Conservation (phyloP, 1,284 basidiomycete genomes). For the Leucoagaricus sp. region DNA sequence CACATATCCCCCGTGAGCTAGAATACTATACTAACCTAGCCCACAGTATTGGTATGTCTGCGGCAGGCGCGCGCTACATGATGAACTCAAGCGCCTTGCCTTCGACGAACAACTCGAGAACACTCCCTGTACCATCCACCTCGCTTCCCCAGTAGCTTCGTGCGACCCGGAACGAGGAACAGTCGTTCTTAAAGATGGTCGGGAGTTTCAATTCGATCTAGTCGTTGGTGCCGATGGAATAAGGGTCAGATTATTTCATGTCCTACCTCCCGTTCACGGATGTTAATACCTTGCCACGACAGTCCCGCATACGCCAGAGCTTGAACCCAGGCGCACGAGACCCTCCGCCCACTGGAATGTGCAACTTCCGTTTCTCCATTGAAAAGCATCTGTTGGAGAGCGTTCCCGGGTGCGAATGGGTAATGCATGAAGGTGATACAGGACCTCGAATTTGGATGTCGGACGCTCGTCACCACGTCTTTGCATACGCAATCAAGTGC, state of each 20-base stretch:
- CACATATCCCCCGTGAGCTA: no score
- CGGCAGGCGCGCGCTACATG: background rate
- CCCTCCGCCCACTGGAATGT: background rate
- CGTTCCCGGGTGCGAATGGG: background rate
- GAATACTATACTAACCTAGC: no score
- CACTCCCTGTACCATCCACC: background rate
- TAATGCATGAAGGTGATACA: background rate
- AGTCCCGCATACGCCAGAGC: background rate
- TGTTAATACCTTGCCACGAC: no score
- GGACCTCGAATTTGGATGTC: background rate
- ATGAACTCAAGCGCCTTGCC: background rate
- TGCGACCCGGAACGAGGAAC: background rate
- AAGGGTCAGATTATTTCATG: background rate
- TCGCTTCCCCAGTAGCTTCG: background rate
- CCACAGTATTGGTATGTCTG: background rate
- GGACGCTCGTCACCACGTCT: background rate
- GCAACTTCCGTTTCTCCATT: background rate
- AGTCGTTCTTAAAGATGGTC: background rate
- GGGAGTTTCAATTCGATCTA: background rate
- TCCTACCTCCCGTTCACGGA: no score
- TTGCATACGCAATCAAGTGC: background rate
- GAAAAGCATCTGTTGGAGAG: background rate
- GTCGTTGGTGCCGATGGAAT: background rate
- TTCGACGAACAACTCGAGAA: background rate
- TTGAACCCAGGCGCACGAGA: background rate